phyloP scores from a whole-genome alignment of 768 basidiomycete species.

The Lentinula aciculospora region DNA sequence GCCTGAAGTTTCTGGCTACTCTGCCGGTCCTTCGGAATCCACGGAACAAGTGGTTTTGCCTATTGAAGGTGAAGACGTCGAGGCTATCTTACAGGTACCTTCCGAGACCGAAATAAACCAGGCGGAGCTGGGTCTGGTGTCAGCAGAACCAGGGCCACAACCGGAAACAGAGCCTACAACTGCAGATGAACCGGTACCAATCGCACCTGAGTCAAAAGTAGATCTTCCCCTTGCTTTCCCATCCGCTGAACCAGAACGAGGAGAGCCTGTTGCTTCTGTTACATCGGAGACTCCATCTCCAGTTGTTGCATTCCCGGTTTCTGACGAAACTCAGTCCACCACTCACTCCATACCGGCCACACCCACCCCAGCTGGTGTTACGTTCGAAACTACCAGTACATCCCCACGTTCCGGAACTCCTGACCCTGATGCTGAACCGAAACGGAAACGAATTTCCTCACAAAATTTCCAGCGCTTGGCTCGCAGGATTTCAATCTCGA shows the following conservation, averaged over 20 bases:
- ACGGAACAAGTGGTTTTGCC: conserved; percentile 5
- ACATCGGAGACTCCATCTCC: conserved; percentile 11
- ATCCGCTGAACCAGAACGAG: conserved; percentile 19
- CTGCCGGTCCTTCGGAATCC: conserved; percentile 27
- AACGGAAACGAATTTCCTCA: conserved; percentile 75
- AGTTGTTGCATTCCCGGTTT: conserved; percentile 29
- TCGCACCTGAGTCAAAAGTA: conserved; percentile 20
- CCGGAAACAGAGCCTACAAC: conserved; percentile 10
- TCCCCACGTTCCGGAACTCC: conserved; percentile 71
- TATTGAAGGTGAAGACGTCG: conserved; percentile 5
- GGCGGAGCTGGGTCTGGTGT: conserved; percentile 8
- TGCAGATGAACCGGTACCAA: conserved; percentile 15
- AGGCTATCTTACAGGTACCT: not conserved
- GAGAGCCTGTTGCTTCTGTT: conserved; percentile 12
- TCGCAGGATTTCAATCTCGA: conserved; percentile 62
- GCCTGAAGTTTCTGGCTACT: conserved; percentile 38
- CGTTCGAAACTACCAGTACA: conserved; percentile 57
- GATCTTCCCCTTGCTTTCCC: conserved; percentile 13
- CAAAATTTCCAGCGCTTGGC: conserved; percentile 85
- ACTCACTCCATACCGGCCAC: conserved; percentile 15
- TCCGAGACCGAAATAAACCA: not conserved
- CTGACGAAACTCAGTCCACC: conserved; percentile 19
- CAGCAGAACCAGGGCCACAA: not conserved
- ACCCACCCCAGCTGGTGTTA: conserved; percentile 39
- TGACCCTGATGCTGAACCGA: conserved; percentile 67